Percentiles rank a stretch among this genome's conserved stretches.
Conservation (phyloP, 2,329 filamentous ascomycete species). For the Aureobasidium sp. region DNA sequence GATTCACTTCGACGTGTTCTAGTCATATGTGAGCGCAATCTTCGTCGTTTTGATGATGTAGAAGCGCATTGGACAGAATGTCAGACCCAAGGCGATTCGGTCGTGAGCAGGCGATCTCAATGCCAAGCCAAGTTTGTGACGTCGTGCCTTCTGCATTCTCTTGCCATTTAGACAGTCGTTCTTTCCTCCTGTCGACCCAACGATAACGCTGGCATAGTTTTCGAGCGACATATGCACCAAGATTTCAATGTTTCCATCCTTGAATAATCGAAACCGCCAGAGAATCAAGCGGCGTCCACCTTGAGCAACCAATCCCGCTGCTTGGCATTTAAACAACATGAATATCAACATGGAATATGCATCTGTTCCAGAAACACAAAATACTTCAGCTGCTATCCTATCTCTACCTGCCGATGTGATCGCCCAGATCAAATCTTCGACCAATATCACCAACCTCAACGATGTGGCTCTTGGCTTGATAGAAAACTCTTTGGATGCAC, state of each 20-base stretch:
- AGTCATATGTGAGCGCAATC: too few species aligned
- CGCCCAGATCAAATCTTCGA: conserved; percentile 78
- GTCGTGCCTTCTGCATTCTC: neutral
- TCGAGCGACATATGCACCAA: neutral
- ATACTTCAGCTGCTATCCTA: conserved; percentile 2
- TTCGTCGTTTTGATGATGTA: neutral
- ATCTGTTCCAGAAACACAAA: neutral
- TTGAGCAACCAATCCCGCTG: neutral
- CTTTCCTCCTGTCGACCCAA: neutral
- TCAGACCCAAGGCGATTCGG: neutral
- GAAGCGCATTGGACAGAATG: neutral
- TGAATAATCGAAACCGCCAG: neutral
- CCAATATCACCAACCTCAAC: conserved; percentile 67
- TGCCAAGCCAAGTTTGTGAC: conserved; percentile 3
- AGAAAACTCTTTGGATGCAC: conserved; percentile 79
- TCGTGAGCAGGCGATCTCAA: too few species aligned
- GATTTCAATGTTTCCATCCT: neutral
- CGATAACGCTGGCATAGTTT: neutral
- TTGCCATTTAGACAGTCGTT: neutral
- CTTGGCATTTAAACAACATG: neutral
- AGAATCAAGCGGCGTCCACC: conserved; percentile 12
- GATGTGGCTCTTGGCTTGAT: conserved; percentile 64
- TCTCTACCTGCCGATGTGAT: conserved; percentile 63
- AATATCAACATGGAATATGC: neutral
- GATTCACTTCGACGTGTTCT: too few species aligned